phyloP scores from a whole-genome alignment of 1,284 basidiomycete species.

The Athelia psychrophila region DNA sequence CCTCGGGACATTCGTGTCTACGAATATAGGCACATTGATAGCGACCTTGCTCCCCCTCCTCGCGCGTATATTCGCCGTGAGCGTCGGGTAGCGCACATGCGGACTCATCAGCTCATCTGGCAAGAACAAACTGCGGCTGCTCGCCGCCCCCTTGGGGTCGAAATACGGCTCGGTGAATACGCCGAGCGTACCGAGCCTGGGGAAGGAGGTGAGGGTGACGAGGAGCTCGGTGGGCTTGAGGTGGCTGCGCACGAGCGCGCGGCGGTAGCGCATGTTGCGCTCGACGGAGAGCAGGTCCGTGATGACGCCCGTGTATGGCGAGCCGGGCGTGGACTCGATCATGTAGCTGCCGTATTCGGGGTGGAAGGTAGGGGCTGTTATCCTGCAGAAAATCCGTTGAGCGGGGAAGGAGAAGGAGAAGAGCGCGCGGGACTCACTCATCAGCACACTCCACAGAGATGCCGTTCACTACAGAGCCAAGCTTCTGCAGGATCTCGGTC shows the following conservation, averaged over 20 bases:
- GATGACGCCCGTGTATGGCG: conserved; percentile 88
- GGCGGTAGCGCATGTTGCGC: conserved; percentile 92
- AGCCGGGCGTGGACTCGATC: conserved; percentile 97
- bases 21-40: conserved; percentile 93
- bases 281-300: conserved; percentile 89
- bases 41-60: conserved; percentile 92
- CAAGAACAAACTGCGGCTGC: conserved; percentile 90
- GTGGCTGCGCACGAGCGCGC: conserved; percentile 81
- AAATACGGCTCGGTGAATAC: conserved; percentile 92
- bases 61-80: conserved; percentile 93
- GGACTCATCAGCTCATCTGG: conserved; percentile 97
- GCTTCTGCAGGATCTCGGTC: conserved; percentile 88
- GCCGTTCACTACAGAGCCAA: conserved; percentile 68
- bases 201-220: conserved; percentile 94
- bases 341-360: conserved; percentile 99
- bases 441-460: conserved; percentile 61
- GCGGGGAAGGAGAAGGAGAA: conserved; percentile 1
- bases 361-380: conserved; percentile 89
- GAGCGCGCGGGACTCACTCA: conserved; percentile 39
- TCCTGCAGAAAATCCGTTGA: conserved; percentile 38
- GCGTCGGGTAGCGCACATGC: conserved; percentile 57
- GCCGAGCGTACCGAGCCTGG: conserved; percentile 85
- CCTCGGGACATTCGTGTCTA: conserved; percentile 83
- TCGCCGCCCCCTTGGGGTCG: conserved; percentile 70
- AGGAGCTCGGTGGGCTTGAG: conserved; percentile 87